These are phyloP conservation scores for Marsdenia floribunda DNA, from an alignment of 257 asterid species.

Conservation along the genomic window DNA sequence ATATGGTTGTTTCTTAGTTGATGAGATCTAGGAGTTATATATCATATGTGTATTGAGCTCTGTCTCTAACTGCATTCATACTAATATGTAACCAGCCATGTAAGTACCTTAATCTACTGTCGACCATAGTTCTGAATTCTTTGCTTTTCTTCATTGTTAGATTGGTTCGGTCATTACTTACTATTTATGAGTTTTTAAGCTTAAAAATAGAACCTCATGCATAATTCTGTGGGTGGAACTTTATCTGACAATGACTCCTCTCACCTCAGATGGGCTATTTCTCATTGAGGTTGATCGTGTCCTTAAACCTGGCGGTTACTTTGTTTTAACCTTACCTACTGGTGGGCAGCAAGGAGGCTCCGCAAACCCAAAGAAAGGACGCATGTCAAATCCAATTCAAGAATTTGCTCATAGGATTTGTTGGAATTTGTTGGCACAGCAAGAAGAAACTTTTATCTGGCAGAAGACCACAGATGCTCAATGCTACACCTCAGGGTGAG, in stretches of 20 bases:
- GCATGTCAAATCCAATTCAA: conserved; percentile 50
- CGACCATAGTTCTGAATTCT: neutral
- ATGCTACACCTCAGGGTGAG: conserved; percentile 73
- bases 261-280: conserved; percentile 61
- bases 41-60: neutral
- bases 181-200: neutral
- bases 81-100: neutral
- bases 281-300: conserved; percentile 92
- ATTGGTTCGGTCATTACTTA: neutral
- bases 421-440: conserved; percentile 73
- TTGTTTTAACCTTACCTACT: conserved; percentile 77
- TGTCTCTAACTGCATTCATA: neutral
- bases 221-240: conserved; percentile 4
- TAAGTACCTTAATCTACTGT: neutral
- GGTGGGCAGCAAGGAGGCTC: conserved; percentile 55
- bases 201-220: neutral
- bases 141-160: neutral
- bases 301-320: conserved; percentile 95
- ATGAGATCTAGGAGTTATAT: neutral
- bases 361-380: conserved; percentile 40
- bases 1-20: neutral
- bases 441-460: conserved; percentile 87
- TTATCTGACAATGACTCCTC: conserved; percentile 28
- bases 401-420: conserved; percentile 60
- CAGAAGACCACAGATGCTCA: conserved; percentile 70